Evolutionary conservation across 148 eudicot genomes (phyloP), one percentile per base, ranked within the genome.

Genomic region (Bassia scoparia): DNA sequence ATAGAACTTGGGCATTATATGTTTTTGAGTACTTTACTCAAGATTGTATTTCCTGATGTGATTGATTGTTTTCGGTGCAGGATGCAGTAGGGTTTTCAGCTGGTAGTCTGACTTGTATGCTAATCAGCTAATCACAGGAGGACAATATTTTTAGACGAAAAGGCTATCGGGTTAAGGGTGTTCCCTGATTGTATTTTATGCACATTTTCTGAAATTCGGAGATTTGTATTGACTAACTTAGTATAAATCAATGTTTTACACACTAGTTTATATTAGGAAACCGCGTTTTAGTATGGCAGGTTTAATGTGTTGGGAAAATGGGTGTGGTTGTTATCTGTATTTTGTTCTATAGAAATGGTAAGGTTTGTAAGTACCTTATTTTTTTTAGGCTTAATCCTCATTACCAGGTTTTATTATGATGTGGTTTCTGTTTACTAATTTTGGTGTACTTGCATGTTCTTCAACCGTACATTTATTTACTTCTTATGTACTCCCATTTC

Each of bases 111-210:
- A 80, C 76, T 75, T 75, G 72, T 80, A 75, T 56, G 79, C 79
- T 80, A 80, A 80, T 75, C 75, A 75, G 72, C 82, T 64, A 75
- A 79, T 75, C 76, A 74, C 78, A 79, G 67, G 53, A 79, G 75
- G 74, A 75, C 62, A 56, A 31, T 34, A 56, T 41, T 74, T n/a
- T 67, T 35, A 59, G 82, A 70, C 16, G 68, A 69, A 69, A 23
- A 74, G 23, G 74, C 71, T 34, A 62, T 58, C 60, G 66, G 33
- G 53, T 70, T 63, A 30, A 74, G 71, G 70, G 27, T 33, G 50
- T 53, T 23, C 46, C 72, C 70, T 52, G 73, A 73, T 38, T 58
- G 70, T 74, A 61, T 66, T 69, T 49, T 34, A 46, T 67, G 68
- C 62, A 74, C 55, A 76, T 69, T 69, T 69, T 69, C 64, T 27